Evolutionary conservation across 2,329 filamentous ascomycete species (phyloP).

Genomic region (Rasamsonia emersonii): DNA sequence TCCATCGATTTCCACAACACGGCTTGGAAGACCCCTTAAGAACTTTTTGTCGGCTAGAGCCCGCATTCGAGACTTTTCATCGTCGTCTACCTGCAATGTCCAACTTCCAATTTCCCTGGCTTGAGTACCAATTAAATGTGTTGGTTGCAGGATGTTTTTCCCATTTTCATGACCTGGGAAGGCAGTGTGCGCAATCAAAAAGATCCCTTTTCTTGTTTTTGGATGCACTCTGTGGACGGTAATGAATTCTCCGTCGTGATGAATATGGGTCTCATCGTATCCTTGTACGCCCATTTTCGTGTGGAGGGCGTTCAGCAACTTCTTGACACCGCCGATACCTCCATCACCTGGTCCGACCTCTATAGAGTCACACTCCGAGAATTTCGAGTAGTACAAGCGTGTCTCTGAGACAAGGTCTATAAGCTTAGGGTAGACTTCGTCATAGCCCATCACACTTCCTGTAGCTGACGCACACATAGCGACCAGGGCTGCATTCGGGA

Average conservation of each 20-base stretch:
- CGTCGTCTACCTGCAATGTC: conserved; percentile 82
- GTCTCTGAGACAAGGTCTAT: conserved; percentile 91
- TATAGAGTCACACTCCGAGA: conserved; percentile 48
- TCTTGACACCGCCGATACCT: conserved; percentile 85
- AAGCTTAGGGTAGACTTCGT: conserved; percentile 87
- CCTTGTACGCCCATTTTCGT: conserved; percentile 90
- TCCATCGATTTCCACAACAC: conserved; percentile 64
- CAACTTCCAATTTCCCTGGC: conserved; percentile 82
- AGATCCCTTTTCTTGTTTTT: conserved; percentile 84
- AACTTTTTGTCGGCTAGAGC: conserved; percentile 60
- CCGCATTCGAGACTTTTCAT: conserved; percentile 56
- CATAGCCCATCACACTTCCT: conserved; percentile 95
- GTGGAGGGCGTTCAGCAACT: conserved; percentile 88
- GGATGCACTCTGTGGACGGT: conserved; percentile 94
- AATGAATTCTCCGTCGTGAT: conserved; percentile 92
- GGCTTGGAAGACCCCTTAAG: conserved; percentile 75
- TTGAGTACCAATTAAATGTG: conserved; percentile 73
- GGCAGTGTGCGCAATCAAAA: conserved; percentile 90
- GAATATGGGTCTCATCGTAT: conserved; percentile 91
- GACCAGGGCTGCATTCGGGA: conserved; percentile 88
- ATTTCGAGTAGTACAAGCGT: conserved; percentile 69
- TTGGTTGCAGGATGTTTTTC: conserved; percentile 69
- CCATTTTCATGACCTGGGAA: conserved; percentile 84
- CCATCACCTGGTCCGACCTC: conserved; percentile 60
- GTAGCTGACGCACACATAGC: conserved; percentile 93